Conservation (phyloP, 495 filamentous ascomycete species). For the Pseudomonodictys pantanalensis region DNA sequence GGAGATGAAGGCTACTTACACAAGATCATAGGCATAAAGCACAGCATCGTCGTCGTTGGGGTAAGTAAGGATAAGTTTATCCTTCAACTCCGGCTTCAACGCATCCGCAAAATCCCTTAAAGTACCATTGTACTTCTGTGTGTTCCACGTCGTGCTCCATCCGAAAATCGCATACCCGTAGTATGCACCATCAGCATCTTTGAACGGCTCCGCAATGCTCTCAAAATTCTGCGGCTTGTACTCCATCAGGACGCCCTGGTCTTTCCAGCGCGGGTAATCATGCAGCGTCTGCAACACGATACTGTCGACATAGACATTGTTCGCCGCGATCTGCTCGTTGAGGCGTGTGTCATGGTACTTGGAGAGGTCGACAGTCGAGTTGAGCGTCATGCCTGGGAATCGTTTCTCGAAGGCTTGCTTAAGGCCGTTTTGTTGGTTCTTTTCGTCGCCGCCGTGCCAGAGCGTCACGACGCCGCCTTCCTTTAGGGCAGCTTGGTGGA, state of each 20-base stretch:
- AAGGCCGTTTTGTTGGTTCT: conserved; percentile 32
- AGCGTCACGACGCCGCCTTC: conserved; percentile 40
- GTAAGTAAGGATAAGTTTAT: conserved; percentile 43
- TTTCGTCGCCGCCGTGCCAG: conserved; percentile 41
- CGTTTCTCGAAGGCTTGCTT: conserved; percentile 35
- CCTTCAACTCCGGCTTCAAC: conserved; percentile 39
- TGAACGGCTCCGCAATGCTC: conserved; percentile 31
- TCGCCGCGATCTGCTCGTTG: conserved; percentile 37
- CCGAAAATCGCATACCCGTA: conserved; percentile 25
- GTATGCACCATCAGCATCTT: conserved; percentile 36
- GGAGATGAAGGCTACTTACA: conserved; percentile 8
- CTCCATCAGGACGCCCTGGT: conserved; percentile 36
- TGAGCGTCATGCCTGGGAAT: conserved; percentile 42
- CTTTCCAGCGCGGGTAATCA: conserved; percentile 43
- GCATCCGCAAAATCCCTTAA: conserved; percentile 37
- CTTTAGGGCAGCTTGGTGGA: conserved; percentile 38
- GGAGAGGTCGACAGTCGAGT: conserved; percentile 43
- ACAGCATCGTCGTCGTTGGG: conserved; percentile 46
- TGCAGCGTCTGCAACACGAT: conserved; percentile 42
- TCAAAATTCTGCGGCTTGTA: conserved; percentile 39
- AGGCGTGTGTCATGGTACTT: conserved; percentile 42
- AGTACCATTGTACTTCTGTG: conserved; percentile 13
- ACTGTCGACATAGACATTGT: conserved; percentile 37
- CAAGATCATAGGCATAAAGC: conserved; percentile 39
- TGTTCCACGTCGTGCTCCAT: conserved; percentile 36